Base-by-base conservation (phyloP, 768 basidiomycete species). In the Cystobasidium tubakii region DNA sequence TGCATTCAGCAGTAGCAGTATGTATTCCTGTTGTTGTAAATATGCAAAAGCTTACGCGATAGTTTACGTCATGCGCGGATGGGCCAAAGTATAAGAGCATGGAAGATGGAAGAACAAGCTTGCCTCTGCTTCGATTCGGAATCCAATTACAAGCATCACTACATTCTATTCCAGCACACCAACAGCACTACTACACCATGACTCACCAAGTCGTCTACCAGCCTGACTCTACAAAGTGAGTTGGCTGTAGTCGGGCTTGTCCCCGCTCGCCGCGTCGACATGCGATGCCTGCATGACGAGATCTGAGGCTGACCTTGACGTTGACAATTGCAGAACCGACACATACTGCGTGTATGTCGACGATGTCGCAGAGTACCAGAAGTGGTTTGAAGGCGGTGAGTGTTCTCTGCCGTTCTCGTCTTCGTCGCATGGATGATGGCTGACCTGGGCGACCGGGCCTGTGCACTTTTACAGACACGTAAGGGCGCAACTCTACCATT, bases 181-280 rank as follows among this genome's bases (percentile, higher is more conserved):
- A 60, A n/a, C n/a, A n/a, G n/a, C 57, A 60, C 57, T n/a, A 4
- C 27, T 53, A 15, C 42, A 53, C 66, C 66, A 67, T 67, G 66
- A 31, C 66, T 4, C 50, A 67, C 66, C 69, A 71, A 39, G 39
- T 71, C 55, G 36, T 71, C 69, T 71, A 71, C 69, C 54, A 71
- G 69, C 69, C 69, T 10, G 69, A 57, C 33, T 60, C 69, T 33
- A 71, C 69, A 60, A 71, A 60, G 69, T 71, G 31, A 31, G 69
- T 60, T 15, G n/a, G n/a, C n/a, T n/a, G n/a, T n/a, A n/a, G n/a
- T n/a, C n/a, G n/a, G n/a, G n/a, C n/a, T n/a, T n/a, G n/a, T n/a
- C n/a, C n/a, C n/a, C n/a, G n/a, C n/a, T n/a, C n/a, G n/a, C n/a
- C n/a, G n/a, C n/a, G n/a, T n/a, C n/a, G n/a, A n/a, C n/a, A n/a